These are phyloP conservation scores for Phaseolus coccineus DNA, from an alignment of 331 rosid species.

Conservation along the genomic window DNA sequence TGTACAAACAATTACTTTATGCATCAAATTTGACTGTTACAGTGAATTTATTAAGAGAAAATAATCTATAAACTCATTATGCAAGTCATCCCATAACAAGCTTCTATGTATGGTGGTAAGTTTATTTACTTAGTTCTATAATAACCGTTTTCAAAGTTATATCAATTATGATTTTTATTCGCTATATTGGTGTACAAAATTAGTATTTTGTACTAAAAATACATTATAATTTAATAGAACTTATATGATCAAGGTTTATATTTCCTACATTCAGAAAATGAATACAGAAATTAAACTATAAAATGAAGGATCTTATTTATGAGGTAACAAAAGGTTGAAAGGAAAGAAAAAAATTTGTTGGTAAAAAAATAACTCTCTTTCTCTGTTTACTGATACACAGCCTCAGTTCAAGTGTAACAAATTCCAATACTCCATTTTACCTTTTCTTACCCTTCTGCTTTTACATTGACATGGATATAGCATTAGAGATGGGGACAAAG, in stretches of 20 bases:
- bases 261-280: constrained; percentile 27
- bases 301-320: constrained; percentile 14
- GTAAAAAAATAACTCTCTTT: constrained; percentile 18
- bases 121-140: too few relatives aligned
- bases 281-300: not conserved
- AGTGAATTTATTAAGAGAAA: not conserved
- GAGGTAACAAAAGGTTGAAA: too few relatives aligned
- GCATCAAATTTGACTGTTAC: not conserved
- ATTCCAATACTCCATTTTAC: constrained; percentile 39
- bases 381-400: constrained; percentile 18
- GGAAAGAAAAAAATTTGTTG: not conserved
- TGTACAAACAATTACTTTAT: not conserved
- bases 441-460: constrained; percentile 6
- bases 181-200: too few relatives aligned
- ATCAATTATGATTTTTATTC: too few relatives aligned
- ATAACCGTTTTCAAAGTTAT: too few relatives aligned
- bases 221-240: not conserved
- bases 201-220: too few relatives aligned
- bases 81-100: too few relatives aligned
- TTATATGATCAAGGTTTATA: not conserved
- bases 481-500: constrained; percentile 29
- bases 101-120: too few relatives aligned
- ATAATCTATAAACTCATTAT: too few relatives aligned
- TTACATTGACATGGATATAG: constrained; percentile 41
- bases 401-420: not conserved